Conservation (phyloP, 768 basidiomycete species). For the Boletus eberwhitei region DNA sequence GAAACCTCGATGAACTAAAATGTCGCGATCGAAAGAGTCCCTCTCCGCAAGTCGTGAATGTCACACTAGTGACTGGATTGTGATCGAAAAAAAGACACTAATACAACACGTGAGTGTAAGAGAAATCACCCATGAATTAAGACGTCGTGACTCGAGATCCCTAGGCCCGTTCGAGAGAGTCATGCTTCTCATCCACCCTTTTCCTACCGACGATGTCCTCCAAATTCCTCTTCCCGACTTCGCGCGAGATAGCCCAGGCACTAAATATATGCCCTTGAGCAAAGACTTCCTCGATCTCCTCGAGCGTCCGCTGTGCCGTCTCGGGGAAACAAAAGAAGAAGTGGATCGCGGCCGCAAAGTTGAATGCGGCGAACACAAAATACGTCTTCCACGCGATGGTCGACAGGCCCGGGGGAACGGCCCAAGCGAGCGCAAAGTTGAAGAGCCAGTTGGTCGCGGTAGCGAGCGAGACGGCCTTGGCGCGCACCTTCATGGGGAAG, state of each 20-base stretch:
- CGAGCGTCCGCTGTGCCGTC: constrained; percentile 67
- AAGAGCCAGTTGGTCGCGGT: constrained; percentile 56
- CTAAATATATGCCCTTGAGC: constrained; percentile 62
- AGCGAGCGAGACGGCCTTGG: constrained; percentile 51
- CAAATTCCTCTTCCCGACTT: constrained; percentile 62
- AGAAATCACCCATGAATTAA: background rate
- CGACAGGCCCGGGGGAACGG: constrained; percentile 67
- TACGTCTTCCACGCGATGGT: constrained; percentile 73
- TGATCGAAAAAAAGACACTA: background rate
- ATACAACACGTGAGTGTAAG: background rate
- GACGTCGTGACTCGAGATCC: background rate
- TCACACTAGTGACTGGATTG: background rate
- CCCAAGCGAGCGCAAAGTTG: constrained; percentile 73
- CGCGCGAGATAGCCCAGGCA: constrained; percentile 64
- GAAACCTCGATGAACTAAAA: background rate
- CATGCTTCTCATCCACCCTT: constrained; percentile 7
- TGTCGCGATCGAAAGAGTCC: background rate
- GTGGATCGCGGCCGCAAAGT: constrained; percentile 68
- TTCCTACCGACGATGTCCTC: constrained; percentile 40
- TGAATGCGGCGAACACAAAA: constrained; percentile 77
- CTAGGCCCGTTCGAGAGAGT: background rate
- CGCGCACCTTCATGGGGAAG: constrained; percentile 65
- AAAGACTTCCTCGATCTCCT: constrained; percentile 81
- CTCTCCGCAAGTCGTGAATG: background rate
- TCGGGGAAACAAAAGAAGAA: constrained; percentile 81